Percentiles rank a stretch among this genome's conserved stretches.
phyloP scores from a whole-genome alignment of 1,284 basidiomycete genomes.

The Papiliotrema nemorosa region DNA sequence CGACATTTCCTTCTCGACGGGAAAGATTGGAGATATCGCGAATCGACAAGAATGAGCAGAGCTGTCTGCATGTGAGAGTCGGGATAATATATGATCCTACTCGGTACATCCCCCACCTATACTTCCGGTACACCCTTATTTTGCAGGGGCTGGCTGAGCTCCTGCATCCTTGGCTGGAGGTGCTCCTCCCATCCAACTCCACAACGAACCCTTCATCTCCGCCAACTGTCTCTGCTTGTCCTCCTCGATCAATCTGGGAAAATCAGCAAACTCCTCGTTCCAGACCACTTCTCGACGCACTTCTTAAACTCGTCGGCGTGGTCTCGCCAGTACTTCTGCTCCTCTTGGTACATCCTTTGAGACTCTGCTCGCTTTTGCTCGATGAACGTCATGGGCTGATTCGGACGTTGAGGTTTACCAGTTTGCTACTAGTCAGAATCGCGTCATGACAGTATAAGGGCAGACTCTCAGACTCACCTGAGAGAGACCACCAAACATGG shows the following conservation, averaged over 20 bases:
- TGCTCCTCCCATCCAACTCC: slow-evolving; percentile 48
- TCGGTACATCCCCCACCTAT: not conserved
- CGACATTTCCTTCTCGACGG: too few species aligned
- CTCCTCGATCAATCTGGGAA: slow-evolving; percentile 54
- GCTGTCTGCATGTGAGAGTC: slow-evolving; percentile 7
- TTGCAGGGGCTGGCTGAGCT: too few species aligned
- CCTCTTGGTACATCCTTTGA: slow-evolving; percentile 76
- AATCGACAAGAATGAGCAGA: slow-evolving; percentile 5
- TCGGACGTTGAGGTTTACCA: slow-evolving; percentile 31
- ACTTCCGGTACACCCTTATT: not conserved
- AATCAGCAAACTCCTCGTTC: not conserved
- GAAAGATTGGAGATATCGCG: too few species aligned
- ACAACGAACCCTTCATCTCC: slow-evolving; percentile 54
- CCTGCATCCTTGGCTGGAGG: not conserved
- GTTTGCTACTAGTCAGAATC: too few species aligned
- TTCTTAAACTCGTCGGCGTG: slow-evolving; percentile 79
- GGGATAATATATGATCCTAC: not conserved
- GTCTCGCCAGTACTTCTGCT: slow-evolving; percentile 79
- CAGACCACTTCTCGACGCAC: slow-evolving; percentile 21
- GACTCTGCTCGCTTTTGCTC: slow-evolving; percentile 86
- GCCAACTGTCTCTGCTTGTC: slow-evolving; percentile 73
- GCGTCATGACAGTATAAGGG: too few species aligned
- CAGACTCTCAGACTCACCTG: slow-evolving; percentile 43
- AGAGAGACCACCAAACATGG: slow-evolving; percentile 58
- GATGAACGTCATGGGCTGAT: slow-evolving; percentile 73